Conservation (phyloP, 75 land plant species). For the Adiantum capillusveneris region DNA sequence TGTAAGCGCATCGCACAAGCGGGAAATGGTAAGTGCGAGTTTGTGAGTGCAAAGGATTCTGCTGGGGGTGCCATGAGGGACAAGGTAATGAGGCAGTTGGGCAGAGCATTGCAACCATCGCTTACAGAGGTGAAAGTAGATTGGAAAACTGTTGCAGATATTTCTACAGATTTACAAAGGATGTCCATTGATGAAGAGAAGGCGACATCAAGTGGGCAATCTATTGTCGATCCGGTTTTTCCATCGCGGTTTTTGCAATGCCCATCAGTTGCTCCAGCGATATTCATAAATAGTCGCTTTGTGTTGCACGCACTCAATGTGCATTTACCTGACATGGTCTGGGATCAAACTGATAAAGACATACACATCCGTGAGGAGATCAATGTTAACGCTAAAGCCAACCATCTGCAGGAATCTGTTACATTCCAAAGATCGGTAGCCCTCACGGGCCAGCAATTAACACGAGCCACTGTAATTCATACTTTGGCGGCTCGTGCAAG, state of each 20-base stretch:
- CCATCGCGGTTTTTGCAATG: neutral
- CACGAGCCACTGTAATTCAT: neutral
- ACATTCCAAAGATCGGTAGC: neutral
- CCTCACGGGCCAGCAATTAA: neutral
- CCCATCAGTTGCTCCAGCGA: constrained; percentile 1
- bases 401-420: neutral
- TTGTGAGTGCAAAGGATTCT: neutral
- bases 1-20: neutral
- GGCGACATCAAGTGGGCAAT: no score
- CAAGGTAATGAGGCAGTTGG: neutral
- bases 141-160: neutral
- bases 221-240: no score
- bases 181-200: no score
- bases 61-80: neutral
- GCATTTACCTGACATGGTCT: neutral
- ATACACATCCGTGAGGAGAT: neutral
- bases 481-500: neutral
- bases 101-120: neutral
- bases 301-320: neutral
- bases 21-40: neutral
- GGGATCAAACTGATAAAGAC: neutral
- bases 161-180: no score
- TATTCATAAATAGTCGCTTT: neutral
- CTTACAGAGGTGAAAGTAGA: neutral
- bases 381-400: neutral